These are phyloP conservation scores for Cryptomeria japonica DNA, from an alignment of 75 land plant species.

Conservation along the genomic window DNA sequence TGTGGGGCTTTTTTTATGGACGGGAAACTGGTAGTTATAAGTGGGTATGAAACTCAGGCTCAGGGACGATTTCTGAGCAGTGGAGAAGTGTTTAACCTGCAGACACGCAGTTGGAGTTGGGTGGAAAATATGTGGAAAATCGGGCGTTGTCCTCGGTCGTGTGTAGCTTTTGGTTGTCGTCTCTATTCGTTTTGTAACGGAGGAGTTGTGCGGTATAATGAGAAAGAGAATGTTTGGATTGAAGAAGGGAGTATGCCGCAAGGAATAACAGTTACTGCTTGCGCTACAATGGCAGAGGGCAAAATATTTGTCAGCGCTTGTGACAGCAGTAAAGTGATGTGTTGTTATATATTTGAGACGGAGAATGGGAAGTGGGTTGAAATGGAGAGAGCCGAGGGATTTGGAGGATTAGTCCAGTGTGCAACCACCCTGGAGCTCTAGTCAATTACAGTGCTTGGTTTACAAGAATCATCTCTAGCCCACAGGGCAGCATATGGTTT, in stretches of 20 bases:
- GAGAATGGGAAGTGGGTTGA: background rate
- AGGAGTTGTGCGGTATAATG: background rate
- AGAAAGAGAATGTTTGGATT: background rate
- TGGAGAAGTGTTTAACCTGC: background rate
- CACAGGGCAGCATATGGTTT: no score
- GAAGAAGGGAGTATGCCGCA: background rate
- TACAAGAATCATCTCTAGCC: no score
- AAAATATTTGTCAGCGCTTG: background rate
- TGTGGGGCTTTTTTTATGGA: constrained; percentile 21
- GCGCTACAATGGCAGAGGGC: background rate
- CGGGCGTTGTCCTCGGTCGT: no score
- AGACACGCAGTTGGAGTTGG: background rate
- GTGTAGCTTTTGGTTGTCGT: no score
- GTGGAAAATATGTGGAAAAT: no score
- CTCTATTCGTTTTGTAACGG: background rate
- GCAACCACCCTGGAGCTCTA: background rate
- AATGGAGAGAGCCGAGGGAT: background rate
- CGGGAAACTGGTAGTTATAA: constrained; percentile 26
- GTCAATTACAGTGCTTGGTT: no score
- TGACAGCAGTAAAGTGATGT: background rate
- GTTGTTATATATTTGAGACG: background rate
- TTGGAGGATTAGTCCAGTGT: background rate
- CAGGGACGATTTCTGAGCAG: background rate
- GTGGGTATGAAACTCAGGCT: background rate
- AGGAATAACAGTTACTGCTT: background rate